phyloP scores from a whole-genome alignment of 106 monocot genomes.

The Dendrobium huoshanense region DNA sequence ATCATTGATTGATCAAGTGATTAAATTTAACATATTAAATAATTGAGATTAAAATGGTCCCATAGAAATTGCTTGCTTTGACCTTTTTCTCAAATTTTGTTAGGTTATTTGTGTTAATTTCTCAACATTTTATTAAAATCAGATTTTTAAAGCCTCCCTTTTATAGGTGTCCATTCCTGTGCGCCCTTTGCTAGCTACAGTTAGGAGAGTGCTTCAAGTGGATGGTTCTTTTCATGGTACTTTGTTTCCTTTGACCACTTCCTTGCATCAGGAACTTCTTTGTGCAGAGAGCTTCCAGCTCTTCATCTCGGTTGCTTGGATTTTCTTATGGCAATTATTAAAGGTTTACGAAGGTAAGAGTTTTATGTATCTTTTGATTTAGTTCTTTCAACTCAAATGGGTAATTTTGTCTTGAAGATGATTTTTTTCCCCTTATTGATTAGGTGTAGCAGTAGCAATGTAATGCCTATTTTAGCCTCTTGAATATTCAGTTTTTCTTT shows the following conservation, averaged over 20 bases:
- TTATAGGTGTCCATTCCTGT: constrained; percentile 56
- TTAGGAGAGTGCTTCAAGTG: constrained; percentile 59
- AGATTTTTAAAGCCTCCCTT: neutral
- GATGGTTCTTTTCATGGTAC: constrained; percentile 68
- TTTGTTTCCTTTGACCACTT: constrained; percentile 44
- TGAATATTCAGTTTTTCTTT: neutral
- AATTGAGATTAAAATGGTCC: too few species aligned
- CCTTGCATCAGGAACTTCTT: constrained; percentile 83
- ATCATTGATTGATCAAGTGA: too few species aligned
- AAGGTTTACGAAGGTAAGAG: constrained; percentile 56
- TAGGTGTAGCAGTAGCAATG: neutral
- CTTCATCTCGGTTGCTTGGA: constrained; percentile 66
- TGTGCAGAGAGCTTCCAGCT: constrained; percentile 72
- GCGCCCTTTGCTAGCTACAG: constrained; percentile 38
- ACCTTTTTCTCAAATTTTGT: too few species aligned
- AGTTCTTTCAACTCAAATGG: neutral
- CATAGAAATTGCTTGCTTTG: too few species aligned
- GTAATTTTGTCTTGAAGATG: neutral
- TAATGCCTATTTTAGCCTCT: neutral
- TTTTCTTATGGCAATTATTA: constrained; percentile 64
- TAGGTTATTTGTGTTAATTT: neutral
- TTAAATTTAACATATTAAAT: too few species aligned
- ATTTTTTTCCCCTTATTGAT: neutral
- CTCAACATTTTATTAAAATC: neutral
- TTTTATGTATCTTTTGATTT: neutral